phyloP scores from a whole-genome alignment of 1,284 basidiomycete genomes.

The Earliella scabrosa region DNA sequence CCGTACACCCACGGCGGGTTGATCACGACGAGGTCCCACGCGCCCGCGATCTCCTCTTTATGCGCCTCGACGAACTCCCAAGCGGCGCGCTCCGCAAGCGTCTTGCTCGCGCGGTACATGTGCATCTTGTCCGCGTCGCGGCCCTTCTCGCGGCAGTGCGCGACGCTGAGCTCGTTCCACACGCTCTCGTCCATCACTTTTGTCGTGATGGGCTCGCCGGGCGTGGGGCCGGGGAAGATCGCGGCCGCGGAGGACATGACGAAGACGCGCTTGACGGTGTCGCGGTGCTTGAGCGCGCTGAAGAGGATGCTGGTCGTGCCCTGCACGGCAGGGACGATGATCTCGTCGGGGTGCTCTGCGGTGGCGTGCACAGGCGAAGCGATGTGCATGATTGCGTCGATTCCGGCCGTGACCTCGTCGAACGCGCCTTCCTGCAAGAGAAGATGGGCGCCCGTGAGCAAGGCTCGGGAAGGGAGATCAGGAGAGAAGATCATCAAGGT shows the following conservation, averaged over 20 bases:
- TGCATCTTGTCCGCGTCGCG: slow-evolving; percentile 40
- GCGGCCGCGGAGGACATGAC: slow-evolving; percentile 62
- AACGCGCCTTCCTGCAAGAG: slow-evolving; percentile 38
- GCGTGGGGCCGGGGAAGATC: slow-evolving; percentile 38
- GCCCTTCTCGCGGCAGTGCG: slow-evolving; percentile 55
- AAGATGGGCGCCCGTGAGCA: background rate
- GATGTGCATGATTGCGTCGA: slow-evolving; percentile 47
- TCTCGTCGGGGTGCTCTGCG: slow-evolving; percentile 38
- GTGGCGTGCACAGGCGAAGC: slow-evolving; percentile 45
- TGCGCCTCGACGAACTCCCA: slow-evolving; percentile 62
- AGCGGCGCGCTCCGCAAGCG: slow-evolving; percentile 67
- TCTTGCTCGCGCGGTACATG: slow-evolving; percentile 68
- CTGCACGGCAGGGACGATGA: slow-evolving; percentile 30
- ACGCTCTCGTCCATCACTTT: slow-evolving; percentile 46
- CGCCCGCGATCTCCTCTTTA: slow-evolving; percentile 39
- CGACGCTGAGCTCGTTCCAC: slow-evolving; percentile 65
- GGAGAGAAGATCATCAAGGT: too few species aligned
- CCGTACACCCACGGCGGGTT: slow-evolving; percentile 60
- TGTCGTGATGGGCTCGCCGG: background rate
- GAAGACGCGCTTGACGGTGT: slow-evolving; percentile 55
- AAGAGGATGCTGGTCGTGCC: slow-evolving; percentile 27
- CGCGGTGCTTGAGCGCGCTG: background rate
- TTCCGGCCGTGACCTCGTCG: slow-evolving; percentile 43
- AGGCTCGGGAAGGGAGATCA: background rate
- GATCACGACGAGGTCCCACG: slow-evolving; percentile 59